Percentiles rank a stretch among this genome's conserved stretches.
Conservation (phyloP, 345 rosid species). For the Gossypium stocksii region DNA sequence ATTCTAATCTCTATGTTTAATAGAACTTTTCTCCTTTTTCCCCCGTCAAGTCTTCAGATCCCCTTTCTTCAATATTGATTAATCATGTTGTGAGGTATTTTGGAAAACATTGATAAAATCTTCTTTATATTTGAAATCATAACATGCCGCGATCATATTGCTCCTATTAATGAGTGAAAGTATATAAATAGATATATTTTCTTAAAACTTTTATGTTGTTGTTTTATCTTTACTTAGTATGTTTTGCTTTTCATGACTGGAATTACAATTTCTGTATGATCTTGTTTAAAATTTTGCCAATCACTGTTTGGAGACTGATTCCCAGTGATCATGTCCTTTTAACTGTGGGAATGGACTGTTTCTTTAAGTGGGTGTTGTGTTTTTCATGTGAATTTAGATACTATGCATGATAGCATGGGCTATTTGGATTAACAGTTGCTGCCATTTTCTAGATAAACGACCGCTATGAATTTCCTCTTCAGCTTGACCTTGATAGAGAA, state of each 20-base stretch:
- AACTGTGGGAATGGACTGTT: neutral
- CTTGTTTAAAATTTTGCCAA: neutral
- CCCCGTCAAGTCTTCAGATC: neutral
- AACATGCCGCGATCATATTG: neutral
- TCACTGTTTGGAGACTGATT: neutral
- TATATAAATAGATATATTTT: neutral
- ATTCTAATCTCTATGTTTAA: neutral
- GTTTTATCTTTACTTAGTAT: neutral
- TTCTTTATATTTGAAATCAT: neutral
- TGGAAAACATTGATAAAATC: neutral
- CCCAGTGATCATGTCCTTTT: neutral
- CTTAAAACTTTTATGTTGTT: neutral
- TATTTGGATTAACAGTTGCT: neutral
- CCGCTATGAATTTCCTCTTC: slow-evolving; percentile 63
- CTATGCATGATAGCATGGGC: neutral
- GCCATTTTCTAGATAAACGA: slow-evolving; percentile 47
- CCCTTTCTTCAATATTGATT: neutral
- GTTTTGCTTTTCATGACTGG: neutral
- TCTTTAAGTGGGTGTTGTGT: neutral
- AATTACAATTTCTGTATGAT: neutral
- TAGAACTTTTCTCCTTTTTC: neutral
- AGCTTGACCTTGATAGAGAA: slow-evolving; percentile 62
- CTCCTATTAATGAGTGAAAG: neutral
- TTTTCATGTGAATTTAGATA: neutral
- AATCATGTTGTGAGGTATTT: neutral